These are phyloP conservation scores for Acacia confusa DNA, from an alignment of 306 rosid genomes.

Conservation along the genomic window DNA sequence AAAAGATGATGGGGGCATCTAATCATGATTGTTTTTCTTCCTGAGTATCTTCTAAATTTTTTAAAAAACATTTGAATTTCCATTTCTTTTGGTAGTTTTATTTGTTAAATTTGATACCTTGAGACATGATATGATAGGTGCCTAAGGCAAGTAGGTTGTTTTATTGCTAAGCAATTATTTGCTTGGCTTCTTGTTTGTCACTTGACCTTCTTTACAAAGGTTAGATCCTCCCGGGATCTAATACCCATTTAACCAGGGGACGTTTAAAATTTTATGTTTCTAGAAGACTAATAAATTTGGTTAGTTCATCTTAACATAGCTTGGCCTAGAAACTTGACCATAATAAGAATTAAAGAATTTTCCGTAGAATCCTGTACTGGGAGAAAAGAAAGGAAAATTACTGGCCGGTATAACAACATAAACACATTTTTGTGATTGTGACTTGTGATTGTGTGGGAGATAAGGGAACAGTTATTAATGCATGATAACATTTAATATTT, in stretches of 20 bases:
- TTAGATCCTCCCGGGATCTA: conserved; percentile 19
- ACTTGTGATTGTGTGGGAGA: not conserved
- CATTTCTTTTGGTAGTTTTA: not conserved
- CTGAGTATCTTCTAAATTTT: not conserved
- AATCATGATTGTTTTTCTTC: conserved; percentile 4
- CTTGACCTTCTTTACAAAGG: not conserved
- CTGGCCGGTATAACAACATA: not conserved
- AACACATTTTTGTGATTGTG: not conserved
- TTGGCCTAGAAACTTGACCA: not conserved
- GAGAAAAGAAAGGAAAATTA: not conserved
- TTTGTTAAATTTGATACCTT: not conserved
- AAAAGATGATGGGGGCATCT: not conserved
- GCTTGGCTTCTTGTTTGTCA: not conserved
- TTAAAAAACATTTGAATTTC: not conserved
- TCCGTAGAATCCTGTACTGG: not conserved
- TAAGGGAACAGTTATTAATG: not conserved
- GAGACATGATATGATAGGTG: not conserved
- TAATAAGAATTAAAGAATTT: not conserved
- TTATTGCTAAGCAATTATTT: not conserved
- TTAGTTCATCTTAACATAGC: not conserved
- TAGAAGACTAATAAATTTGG: not conserved
- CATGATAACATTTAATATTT: not conserved
- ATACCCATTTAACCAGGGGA: not conserved
- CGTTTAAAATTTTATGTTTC: not conserved
- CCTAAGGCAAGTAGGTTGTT: not conserved